phyloP scores from a whole-genome alignment of 73 alveolate genomes.

The Halteria grandinella region DNA sequence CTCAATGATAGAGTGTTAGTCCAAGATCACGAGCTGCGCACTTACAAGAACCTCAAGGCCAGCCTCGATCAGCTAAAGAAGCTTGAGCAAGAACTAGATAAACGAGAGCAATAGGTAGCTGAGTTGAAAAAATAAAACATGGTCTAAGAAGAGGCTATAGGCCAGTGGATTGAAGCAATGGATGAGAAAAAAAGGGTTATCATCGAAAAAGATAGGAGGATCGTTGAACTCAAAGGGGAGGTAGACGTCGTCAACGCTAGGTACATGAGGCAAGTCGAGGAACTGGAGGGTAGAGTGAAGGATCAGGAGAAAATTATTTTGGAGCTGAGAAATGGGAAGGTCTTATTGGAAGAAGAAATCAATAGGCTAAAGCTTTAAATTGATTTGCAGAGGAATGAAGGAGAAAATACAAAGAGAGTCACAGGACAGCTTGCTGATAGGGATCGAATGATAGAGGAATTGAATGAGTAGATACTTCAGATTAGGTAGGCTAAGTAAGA shows the following conservation, averaged over 20 bases:
- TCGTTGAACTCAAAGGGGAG: neutral
- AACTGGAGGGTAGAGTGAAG: neutral
- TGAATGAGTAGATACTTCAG: neutral
- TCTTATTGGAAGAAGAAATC: no score
- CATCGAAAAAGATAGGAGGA: neutral
- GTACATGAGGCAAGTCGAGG: neutral
- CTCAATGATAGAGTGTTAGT: constrained; percentile 42
- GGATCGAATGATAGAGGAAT: neutral
- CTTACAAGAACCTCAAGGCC: constrained; percentile 3
- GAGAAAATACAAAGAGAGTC: neutral
- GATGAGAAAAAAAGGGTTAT: neutral
- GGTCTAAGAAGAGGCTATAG: constrained; percentile 14
- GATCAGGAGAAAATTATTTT: neutral
- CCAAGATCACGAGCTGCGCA: constrained; percentile 43
- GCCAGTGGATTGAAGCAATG: neutral
- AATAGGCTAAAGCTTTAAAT: no score
- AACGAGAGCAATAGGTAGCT: neutral
- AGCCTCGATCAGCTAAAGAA: constrained; percentile 10
- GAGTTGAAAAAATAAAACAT: constrained; percentile 15
- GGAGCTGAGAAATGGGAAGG: neutral
- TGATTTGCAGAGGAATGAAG: neutral
- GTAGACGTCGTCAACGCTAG: neutral
- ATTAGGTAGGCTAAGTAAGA: constrained; percentile 8
- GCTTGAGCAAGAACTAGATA: constrained; percentile 11
- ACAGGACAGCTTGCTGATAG: neutral